Evolutionary conservation across 768 basidiomycete species (phyloP).

Genomic region (Mrakia gelida): DNA sequence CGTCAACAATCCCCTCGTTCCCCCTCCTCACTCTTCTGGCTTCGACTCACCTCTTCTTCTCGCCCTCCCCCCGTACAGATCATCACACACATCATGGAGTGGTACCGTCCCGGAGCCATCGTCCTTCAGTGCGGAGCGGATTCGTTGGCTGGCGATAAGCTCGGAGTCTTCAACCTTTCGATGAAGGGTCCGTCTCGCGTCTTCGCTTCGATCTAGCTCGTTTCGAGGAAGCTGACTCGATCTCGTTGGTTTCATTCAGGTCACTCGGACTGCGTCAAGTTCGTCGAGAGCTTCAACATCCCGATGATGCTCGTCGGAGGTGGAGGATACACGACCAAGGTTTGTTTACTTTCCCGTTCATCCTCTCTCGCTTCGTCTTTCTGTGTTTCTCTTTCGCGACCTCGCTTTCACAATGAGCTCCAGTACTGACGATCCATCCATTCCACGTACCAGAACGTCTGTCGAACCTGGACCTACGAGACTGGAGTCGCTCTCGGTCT

Average conservation of each 20-base stretch:
- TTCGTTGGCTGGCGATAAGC: constrained; percentile 88
- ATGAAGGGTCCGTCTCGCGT: constrained; percentile 57
- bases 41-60: background rate
- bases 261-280: constrained; percentile 85
- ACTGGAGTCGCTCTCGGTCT: constrained; percentile 88
- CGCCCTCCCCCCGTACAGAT: constrained; percentile 54
- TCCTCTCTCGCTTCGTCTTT: background rate
- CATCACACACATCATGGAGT: constrained; percentile 76
- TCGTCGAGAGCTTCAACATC: constrained; percentile 71
- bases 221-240: background rate
- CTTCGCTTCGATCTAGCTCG: background rate
- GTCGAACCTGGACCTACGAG: constrained; percentile 91
- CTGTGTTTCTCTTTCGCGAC: too few species aligned
- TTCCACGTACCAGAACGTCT: constrained; percentile 68
- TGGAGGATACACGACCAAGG: constrained; percentile 81
- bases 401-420: background rate
- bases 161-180: constrained; percentile 92
- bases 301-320: constrained; percentile 90
- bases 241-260: constrained; percentile 48
- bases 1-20: constrained; percentile 39
- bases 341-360: background rate
- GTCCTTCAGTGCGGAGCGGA: constrained; percentile 95
- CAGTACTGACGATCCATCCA: background rate
- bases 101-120: constrained; percentile 79
- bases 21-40: background rate